Conservation (phyloP, 768 basidiomycete species). For the Ramaria rubella region DNA sequence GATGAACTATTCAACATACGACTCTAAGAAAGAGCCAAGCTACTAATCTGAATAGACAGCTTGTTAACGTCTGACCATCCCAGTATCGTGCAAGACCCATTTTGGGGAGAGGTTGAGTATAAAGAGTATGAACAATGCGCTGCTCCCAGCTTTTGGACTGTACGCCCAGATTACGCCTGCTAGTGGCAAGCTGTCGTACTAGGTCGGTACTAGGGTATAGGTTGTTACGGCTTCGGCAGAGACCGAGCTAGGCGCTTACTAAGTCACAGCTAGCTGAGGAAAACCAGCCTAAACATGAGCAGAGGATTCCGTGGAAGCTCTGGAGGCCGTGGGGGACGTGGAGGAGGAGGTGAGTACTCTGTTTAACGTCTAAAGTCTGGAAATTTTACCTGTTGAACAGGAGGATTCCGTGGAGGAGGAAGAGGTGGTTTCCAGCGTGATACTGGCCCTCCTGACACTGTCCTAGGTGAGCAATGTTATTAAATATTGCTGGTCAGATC, state of each 20-base stretch:
- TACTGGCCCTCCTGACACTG: constrained; percentile 70
- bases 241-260: constrained; percentile 1
- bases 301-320: constrained; percentile 35
- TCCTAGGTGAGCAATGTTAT: constrained; percentile 48
- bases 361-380: background rate
- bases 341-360: constrained; percentile 3
- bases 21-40: constrained; percentile 46
- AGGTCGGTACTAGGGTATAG: background rate
- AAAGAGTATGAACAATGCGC: background rate
- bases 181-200: no score
- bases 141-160: background rate
- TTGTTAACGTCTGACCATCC: background rate
- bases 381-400: constrained; percentile 23
- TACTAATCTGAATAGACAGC: constrained; percentile 34
- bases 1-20: constrained; percentile 27
- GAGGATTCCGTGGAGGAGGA: constrained; percentile 52
- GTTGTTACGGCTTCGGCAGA: background rate
- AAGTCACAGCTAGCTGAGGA: background rate
- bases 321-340: constrained; percentile 47
- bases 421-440: constrained; percentile 69
- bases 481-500: background rate
- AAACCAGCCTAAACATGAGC: constrained; percentile 1
- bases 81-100: constrained; percentile 4
- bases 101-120: background rate
- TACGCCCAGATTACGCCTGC: no score